phyloP scores from a whole-genome alignment of 345 rosid genomes.

The Kernera saxatilis region DNA sequence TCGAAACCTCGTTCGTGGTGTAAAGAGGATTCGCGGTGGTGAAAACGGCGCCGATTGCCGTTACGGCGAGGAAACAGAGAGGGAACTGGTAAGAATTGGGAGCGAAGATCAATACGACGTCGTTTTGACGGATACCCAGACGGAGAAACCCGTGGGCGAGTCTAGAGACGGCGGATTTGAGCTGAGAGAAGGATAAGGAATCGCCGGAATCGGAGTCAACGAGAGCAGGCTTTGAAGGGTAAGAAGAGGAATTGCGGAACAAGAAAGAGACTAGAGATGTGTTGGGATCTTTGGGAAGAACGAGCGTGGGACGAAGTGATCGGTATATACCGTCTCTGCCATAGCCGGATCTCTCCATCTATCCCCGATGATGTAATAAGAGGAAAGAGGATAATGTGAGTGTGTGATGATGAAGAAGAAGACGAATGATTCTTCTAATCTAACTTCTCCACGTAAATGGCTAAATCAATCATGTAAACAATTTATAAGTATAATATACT shows the following conservation, averaged over 20 bases:
- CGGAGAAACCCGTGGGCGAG: slow-evolving; percentile 60
- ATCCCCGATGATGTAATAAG: background rate
- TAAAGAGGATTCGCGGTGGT: slow-evolving; percentile 76
- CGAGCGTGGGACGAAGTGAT: slow-evolving; percentile 54
- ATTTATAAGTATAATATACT: too few relatives aligned
- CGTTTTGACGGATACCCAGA: slow-evolving; percentile 59
- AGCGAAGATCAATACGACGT: slow-evolving; percentile 62
- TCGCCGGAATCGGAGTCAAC: slow-evolving; percentile 55
- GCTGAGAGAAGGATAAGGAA: slow-evolving; percentile 52
- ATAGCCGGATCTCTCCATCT: slow-evolving; percentile 82
- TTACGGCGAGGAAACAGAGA: slow-evolving; percentile 62
- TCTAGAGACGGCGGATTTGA: slow-evolving; percentile 52
- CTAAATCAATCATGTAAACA: too few relatives aligned
- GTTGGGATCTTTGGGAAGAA: slow-evolving; percentile 60
- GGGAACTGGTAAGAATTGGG: slow-evolving; percentile 80
- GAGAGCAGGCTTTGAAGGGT: slow-evolving; percentile 57
- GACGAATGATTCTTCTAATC: background rate
- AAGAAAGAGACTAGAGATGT: slow-evolving; percentile 54
- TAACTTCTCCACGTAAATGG: too few relatives aligned
- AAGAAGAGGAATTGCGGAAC: slow-evolving; percentile 52
- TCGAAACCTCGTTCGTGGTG: slow-evolving; percentile 50
- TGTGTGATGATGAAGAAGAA: background rate
- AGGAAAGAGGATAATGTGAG: background rate
- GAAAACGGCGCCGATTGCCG: slow-evolving; percentile 62
- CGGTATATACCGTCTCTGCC: slow-evolving; percentile 81